Base-by-base conservation (phyloP, 2,329 filamentous ascomycete genomes). In the Pseudogymnoascus sp. region DNA sequence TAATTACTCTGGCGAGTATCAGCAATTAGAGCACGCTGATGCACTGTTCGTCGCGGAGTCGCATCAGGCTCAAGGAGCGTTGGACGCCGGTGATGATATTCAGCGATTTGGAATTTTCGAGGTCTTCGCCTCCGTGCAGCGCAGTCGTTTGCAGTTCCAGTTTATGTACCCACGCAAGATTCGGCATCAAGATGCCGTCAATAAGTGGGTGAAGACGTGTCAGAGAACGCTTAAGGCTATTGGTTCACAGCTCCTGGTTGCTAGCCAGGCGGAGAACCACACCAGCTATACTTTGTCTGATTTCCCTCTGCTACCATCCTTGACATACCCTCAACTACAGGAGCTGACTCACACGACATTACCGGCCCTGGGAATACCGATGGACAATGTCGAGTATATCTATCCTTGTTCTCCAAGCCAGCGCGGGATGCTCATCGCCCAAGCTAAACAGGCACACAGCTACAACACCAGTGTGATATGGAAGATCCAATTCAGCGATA, bases 1-100 rank as follows among this genome's bases (percentile, higher is more conserved):
- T 72, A 82, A 83, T 68, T 82, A 80, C 64, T 72, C 77, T 0
- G 79, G 78, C 12, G 71, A 76, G 61, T 75, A 75, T 59, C 79
- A 81, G 66, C 77, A 80, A 47, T 71, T 80, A 2, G 78, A 81
- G 62, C 69, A 72, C 0, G 68, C 73, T 1, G 75, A 74, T 8
- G 71, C 75, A 57, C 67, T 77, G 8, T 65, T 72, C 1, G 67
- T 68, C 7, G 66, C 63, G 10, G 67, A 67, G 11, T 63, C 67
- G 3, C 60, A 64, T 4, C 66, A 68, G 57, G 66, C 65, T 7
- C 65, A 67, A 42, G 63, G 4, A 66, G 67, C 10, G 65, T 18
- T 18, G 10, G 34, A 51, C 62, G 12, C 45, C 51, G 23, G n/a
- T 16, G 40, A 14, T 10, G 69, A 72, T 42, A 65, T 68, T 5